Evolutionary conservation across 176 grass and related monocot species (phyloP), one percentile per base, ranked within the genome.

Genomic region (Dendrocalamus sinicus): DNA sequence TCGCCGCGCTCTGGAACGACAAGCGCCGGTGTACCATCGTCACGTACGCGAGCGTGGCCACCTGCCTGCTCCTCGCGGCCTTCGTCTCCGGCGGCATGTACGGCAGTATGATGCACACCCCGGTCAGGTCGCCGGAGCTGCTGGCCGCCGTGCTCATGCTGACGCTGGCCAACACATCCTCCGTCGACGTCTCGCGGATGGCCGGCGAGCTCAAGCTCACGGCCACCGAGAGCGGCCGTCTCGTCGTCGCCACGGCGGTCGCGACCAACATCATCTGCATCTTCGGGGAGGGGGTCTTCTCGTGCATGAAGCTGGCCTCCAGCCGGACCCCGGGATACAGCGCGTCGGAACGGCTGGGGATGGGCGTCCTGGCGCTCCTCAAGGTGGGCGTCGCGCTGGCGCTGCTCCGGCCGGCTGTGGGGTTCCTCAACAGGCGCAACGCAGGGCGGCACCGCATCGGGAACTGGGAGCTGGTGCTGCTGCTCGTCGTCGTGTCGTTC

Each of bases 101-200:
- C 71, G 83, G 83, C 83, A 86, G 88, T 83, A 90, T 88, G 92
- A 90, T 90, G 92, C 89, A 93, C 73, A 89, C 81, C 4, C 89
- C 89, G 5, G 86, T 93, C 10, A 23, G 79, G 54, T 85, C 83
- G 4, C 85, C 88, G 12, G 78, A 86, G 82, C 73, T 90, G 30
- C 89, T 90, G 45, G 86, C 88, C 40, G 40, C 88, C 44, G 88
- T 90, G 79, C 78, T 90, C 23, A 90, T 85, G 81, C 88, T 92
- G 12, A 86, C 79, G 73, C 72, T 89, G 41, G 83, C 73, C 67
- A 67, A 86, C 73, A 85, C 83, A 7, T 67, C 86, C 11, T 81
- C 86, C 20, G 60, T 88, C n/a, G 83, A 89, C 63, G 78, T 90
- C 35, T 11, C 83, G 1, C 71, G 83, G 35, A 90, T 90, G 78